These are phyloP conservation scores for Candida methanosorbosa DNA, from an alignment of 805 yeast species.

Conservation along the genomic window DNA sequence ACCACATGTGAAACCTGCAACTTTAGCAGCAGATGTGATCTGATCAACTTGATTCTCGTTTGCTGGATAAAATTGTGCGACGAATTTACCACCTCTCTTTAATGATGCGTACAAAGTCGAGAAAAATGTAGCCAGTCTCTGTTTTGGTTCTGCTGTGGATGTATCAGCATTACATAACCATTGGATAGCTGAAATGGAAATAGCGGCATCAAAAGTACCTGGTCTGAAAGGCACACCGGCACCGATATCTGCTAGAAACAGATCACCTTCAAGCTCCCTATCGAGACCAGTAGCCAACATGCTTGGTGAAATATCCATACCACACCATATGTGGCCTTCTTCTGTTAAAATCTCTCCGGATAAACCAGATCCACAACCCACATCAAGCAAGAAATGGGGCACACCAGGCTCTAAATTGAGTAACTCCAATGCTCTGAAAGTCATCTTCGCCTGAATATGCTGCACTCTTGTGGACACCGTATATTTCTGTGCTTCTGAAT, in stretches of 20 bases:
- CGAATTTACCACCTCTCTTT: conserved; percentile 93
- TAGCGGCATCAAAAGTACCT: conserved; percentile 95
- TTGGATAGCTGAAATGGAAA: conserved; percentile 90
- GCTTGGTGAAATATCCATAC: conserved; percentile 92
- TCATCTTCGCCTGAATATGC: conserved; percentile 97
- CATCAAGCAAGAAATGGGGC: conserved; percentile 69
- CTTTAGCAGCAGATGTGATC: conserved; percentile 78
- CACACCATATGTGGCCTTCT: conserved; percentile 92
- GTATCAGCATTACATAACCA: conserved; percentile 98
- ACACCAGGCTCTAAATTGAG: conserved; percentile 59
- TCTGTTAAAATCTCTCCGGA: conserved; percentile 91
- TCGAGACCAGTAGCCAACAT: conserved; percentile 94
- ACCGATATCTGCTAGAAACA: conserved; percentile 89
- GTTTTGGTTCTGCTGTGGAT: conserved; percentile 71
- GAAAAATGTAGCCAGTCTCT: conserved; percentile 74
- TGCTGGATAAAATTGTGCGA: conserved; percentile 93
- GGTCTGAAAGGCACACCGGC: conserved; percentile 91
- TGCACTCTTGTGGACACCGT: conserved; percentile 94
- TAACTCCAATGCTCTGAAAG: conserved; percentile 84
- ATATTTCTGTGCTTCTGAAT: conserved; percentile 80
- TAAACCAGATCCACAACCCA: conserved; percentile 96
- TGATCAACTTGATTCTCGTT: conserved; percentile 78
- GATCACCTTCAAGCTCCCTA: conserved; percentile 88
- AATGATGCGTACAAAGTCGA: conserved; percentile 79
- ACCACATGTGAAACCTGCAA: conserved; percentile 95